Evolutionary conservation across 257 asterid species (phyloP), one percentile per base, ranked within the genome.

Genomic region (Solanum chmielewskii): DNA sequence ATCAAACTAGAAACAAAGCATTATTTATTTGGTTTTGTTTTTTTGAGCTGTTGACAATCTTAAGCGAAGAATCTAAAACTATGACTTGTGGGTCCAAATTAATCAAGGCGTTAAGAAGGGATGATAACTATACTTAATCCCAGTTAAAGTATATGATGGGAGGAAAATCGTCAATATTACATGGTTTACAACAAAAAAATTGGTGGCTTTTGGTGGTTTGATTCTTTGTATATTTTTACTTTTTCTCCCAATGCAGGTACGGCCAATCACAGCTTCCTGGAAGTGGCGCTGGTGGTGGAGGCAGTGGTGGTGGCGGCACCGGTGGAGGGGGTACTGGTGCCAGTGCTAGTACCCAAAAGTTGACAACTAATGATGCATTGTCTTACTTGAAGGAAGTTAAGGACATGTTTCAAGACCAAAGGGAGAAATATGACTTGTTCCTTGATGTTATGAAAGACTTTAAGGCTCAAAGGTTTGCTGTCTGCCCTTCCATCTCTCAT

Each of bases 401-500:
- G 92, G 95, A 92, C 84, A 92, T 91, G 95, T 92, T 92, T 78
- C 93, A 92, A 76, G 95, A 93, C 81, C 94, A 93, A 89, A 88
- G 94, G 87, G 95, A 91, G 86, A 91, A 92, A 64, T 92, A 92
- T 83, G 96, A 93, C 83, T 68, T 89, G 86, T 93, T 93, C 90
- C 96, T 93, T 87, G 95, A 92, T 89, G 95, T 93, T 69, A 93
- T 93, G 96, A 93, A 92, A 83, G 95, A 92, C 90, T 93, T 93
- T 87, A 93, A 93, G 89, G 93, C 93, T 87, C 95, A 91, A 90
- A 90, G 95, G 95, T 93, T 90, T 73, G 56, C 37, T 44, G 7
- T 69, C 56, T 80, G 82, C n/a, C 59, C 69, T 84, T 85, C 78
- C 33, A 29, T 47, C 12, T 80, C 56, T 29, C 64, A 33, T 49